Base-by-base conservation (phyloP, 2,329 filamentous ascomycete genomes). In the Calonectria ilicicola region DNA sequence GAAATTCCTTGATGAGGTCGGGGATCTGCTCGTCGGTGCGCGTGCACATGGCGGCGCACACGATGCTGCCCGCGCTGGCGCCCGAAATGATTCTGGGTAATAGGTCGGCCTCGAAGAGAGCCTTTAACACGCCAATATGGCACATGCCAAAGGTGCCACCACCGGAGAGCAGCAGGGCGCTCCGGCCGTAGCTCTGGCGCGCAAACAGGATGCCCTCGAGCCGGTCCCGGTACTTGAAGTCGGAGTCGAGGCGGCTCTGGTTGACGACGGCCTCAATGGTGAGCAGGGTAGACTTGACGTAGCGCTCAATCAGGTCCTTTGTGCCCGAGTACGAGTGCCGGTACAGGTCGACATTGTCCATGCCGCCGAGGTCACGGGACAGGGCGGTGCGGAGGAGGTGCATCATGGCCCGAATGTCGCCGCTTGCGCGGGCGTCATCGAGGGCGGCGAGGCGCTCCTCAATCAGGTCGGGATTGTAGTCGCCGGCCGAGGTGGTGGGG, bases 141-240 rank as follows among this genome's bases (percentile, higher is more conserved):
- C 94, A 94, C 94, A 98, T 97, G 47, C 95, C 95, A 84, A 97
- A 95, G 0, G 95, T 97, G 1, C 93, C 95, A 2, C 95, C 95
- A 9, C 95, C 95, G 5, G 95, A 97, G 12, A 98, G 86, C 12
- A 97, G 87, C 64, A 98, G 85, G 0, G 95, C 95, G 74, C 93
- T 97, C 74, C 95, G 90, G n/a, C 95, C 95, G 80, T 95, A 97
- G 42, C 94, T 93, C 80, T 96, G 94, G 46, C 94, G 90, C 1
- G 94, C 90, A 68, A 91, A 90, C 56, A 96, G 83, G 75, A 97
- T 87, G 69, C 92, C 91, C 67, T 96, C 93, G 7, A 95, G 86
- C 5, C 91, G 80, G 62, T 89, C 88, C 27, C 86, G 89, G 51
- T 91, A 86, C 64, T 93, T 91, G 44, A 93, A 79, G 7, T 87